Base-by-base conservation (phyloP, 192 early-diverging fungal genomes). In the Entomortierella lignicola region DNA sequence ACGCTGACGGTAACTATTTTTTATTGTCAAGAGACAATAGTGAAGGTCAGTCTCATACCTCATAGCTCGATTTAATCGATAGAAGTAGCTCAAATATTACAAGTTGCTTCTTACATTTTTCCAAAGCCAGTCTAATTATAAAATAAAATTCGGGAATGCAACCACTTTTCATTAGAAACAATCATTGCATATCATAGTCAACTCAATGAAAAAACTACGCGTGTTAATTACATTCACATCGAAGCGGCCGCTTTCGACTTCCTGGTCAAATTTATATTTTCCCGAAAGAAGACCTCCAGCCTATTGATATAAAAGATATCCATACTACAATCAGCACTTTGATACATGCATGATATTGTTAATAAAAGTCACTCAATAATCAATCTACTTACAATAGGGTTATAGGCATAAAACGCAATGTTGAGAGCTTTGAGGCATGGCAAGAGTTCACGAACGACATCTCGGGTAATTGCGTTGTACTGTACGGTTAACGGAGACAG, bases 391-490 rank as follows among this genome's bases (percentile, higher is more conserved):
- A 32, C 55, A 20, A 73, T 60, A 18, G 63, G 63, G 27, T 66
- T 73, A 12, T 58, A 73, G 2, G 56, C 71, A 25, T 73, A 73
- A 43, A 73, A 73, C 3, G 48, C 53, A 15, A 73, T 73, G 21
- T 60, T 60, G 39, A 44, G 31, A 21, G 44, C 32, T 37, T 66
- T 51, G n/a, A 73, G 57, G 39, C 71, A 73, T 13, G 71, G 71
- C 2, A 73, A 42, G 1, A 73, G 63, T 39, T 73, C 71, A 0
- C 32, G 60, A 0, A 54, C 56, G 21, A 73, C 63, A n/a, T 47
- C 17, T 13, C 71, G 50, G 21, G 48, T 48, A 18, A 73, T 60
- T 7, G 71, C 44, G 21, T 73, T 73, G 55, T 64, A 72, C 68
- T 64, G 26, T 41, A 23, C 15, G 18, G 12, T 26, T 6, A 34